phyloP scores from a whole-genome alignment of 2,329 filamentous ascomycete species.

The Elsinoe fawcettii region DNA sequence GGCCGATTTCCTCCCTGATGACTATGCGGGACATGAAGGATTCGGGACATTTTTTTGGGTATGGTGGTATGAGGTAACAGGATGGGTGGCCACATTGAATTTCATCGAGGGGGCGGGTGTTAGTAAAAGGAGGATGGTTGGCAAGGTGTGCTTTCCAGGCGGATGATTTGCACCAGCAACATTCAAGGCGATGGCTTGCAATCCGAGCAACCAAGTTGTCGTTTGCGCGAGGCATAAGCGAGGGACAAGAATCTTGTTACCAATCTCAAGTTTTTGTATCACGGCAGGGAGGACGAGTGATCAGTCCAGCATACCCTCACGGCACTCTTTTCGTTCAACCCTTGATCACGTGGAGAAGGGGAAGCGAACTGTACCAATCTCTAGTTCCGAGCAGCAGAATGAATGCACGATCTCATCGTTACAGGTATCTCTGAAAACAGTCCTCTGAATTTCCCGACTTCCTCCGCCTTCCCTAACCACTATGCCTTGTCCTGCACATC shows the following conservation, averaged over 20 bases:
- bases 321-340: too few relatives aligned
- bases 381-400: constrained; percentile 12
- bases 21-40: constrained; percentile 10
- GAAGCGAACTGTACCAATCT: constrained; percentile 4
- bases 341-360: background rate
- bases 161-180: background rate
- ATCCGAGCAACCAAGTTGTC: background rate
- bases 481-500: background rate
- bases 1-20: constrained; percentile 2
- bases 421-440: too few relatives aligned
- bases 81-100: background rate
- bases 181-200: background rate
- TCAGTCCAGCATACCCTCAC: background rate
- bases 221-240: background rate
- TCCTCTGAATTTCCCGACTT: too few relatives aligned
- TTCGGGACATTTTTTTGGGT: background rate
- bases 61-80: background rate
- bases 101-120: background rate
- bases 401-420: constrained; percentile 15
- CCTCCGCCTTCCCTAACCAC: too few relatives aligned
- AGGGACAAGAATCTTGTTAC: background rate
- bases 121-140: background rate
- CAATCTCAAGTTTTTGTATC: background rate
- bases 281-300: background rate
- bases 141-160: background rate